Evolutionary conservation across 2,329 filamentous ascomycete species (phyloP), one percentile per base, ranked within the genome.

Genomic region (Venturia effusa): DNA sequence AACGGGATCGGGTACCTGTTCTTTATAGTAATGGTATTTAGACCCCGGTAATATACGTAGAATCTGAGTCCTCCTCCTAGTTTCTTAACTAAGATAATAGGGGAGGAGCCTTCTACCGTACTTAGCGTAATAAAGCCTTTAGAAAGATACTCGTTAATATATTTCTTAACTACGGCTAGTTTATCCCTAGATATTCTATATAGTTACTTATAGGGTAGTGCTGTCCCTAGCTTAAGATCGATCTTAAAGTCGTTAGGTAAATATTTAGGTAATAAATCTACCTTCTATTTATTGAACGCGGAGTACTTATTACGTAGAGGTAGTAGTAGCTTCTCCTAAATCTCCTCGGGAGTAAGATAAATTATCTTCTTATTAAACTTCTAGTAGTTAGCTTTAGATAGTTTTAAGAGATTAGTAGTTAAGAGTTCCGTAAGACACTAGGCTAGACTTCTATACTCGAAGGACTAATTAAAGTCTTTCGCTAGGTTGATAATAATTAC

Each of bases 11-110:
- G 39, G 63, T 66, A 61, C 1, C 34, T 30, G 22, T 65, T 61
- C 54, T 57, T 62, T 32, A 65, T 57, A 39, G 61, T 65, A 11
- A 65, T 39, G 15, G 39, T 34, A 32, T 65, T 65, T n/a, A 65
- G 27, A 15, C n/a, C 30, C 8, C 32, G 34, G 30, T 65, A 65
- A 37, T 65, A 27, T 10, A 65, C 45, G 27, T 41, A 64, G 17
- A 64, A 22, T 17, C 55, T 32, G 3, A 64, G n/a, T 41, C 70
- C 68, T 30, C 61, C 40, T 4, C 41, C 40, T 4, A 17, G 37
- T n/a, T 62, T 62, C 61, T 62, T 62, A 19, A 62, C 34, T 27
- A 62, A 13, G 22, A 62, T 45, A 37, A 62, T 22, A 4, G 40
- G 61, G 11, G 40, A 57, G 13, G n/a, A 45, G 6, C 13, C n/a